Evolutionary conservation across 257 asterid genomes (phyloP).

Genomic region (Salvia miltiorrhiza): DNA sequence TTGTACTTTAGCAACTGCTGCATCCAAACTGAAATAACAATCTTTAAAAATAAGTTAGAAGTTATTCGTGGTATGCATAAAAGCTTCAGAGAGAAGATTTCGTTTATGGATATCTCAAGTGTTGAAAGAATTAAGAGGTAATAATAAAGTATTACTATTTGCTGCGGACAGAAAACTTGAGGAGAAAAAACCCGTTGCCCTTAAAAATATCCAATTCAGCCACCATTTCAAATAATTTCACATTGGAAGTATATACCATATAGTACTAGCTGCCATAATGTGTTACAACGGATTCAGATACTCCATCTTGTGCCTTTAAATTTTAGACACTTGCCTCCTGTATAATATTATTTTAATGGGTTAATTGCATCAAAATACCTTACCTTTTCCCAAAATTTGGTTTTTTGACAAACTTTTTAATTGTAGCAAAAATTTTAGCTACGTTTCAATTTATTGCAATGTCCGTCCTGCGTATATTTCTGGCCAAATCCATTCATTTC

Average conservation of each 20-base stretch:
- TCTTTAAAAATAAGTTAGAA: background rate
- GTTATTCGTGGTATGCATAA: background rate
- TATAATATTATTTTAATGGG: too few relatives aligned
- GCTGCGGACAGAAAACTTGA: background rate
- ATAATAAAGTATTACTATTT: background rate
- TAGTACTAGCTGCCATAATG: background rate
- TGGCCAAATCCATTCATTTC: too few relatives aligned
- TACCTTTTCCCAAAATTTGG: too few relatives aligned
- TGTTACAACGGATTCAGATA: background rate
- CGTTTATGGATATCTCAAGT: background rate
- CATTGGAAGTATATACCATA: background rate
- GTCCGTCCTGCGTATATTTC: too few relatives aligned
- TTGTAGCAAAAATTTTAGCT: too few relatives aligned
- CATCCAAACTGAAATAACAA: background rate
- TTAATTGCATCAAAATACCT: too few relatives aligned
- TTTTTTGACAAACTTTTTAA: too few relatives aligned
- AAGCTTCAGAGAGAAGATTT: background rate
- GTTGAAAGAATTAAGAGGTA: background rate
- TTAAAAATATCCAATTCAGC: background rate
- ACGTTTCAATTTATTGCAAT: too few relatives aligned
- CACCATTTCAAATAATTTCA: background rate
- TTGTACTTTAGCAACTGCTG: background rate
- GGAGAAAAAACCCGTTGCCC: background rate
- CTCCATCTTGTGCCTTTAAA: background rate
- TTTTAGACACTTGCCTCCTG: background rate